Percentiles rank a stretch among this genome's conserved stretches.
Conservation (phyloP, 1,284 basidiomycete species). For the Mycena citricolor region DNA sequence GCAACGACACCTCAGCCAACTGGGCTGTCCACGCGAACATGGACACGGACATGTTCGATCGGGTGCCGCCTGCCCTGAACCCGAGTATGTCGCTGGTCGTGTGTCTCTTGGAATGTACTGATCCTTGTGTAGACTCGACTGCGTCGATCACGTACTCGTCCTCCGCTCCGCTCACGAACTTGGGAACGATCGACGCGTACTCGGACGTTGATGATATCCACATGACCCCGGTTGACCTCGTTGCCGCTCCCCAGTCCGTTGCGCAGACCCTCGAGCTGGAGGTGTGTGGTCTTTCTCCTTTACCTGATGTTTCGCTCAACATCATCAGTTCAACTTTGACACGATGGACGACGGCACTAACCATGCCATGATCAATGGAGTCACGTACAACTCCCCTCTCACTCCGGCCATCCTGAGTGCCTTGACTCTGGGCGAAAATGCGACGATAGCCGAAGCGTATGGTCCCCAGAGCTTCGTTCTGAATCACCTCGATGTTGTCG, state of each 20-base stretch:
- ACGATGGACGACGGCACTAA: conserved; percentile 82
- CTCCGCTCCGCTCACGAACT: conserved; percentile 48
- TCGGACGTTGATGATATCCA: conserved; percentile 58
- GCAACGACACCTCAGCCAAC: conserved; percentile 81
- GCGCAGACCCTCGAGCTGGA: conserved; percentile 59
- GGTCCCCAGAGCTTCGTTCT: conserved; percentile 78
- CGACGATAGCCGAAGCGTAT: conserved; percentile 70
- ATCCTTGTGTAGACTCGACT: conserved; percentile 65
- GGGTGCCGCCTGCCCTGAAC: conserved; percentile 66
- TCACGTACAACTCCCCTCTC: conserved; percentile 68
- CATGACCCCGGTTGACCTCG: conserved; percentile 54
- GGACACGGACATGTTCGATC: conserved; percentile 86
- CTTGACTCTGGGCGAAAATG: conserved; percentile 74
- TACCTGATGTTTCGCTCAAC: not conserved
- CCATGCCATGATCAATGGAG: conserved; percentile 69
- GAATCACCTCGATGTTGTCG: conserved; percentile 73
- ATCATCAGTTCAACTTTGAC: conserved; percentile 51
- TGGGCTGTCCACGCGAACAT: conserved; percentile 91
- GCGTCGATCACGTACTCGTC: conserved; percentile 68
- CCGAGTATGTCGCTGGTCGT: conserved; percentile 57
- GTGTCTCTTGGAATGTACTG: no score
- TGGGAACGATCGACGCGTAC: conserved; percentile 53
- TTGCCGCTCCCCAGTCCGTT: conserved; percentile 44
- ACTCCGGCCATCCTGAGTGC: conserved; percentile 78
- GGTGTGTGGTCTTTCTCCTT: conserved; percentile 11